These are phyloP conservation scores for Codiaeum variegatum DNA, from an alignment of 441 rosid genomes.

Conservation along the genomic window DNA sequence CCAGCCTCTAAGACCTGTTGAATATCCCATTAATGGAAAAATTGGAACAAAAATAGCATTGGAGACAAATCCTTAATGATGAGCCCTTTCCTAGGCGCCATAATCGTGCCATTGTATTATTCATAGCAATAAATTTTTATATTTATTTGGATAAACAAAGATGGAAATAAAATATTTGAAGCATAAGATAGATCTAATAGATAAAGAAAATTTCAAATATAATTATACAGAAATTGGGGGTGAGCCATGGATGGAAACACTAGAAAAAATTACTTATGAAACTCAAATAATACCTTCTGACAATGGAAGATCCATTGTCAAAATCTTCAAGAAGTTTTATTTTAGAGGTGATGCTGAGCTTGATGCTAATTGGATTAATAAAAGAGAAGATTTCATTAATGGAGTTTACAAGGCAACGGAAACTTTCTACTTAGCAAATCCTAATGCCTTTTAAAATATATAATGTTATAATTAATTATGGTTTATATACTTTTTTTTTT, in stretches of 20 bases:
- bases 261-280: not conserved
- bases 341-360: not conserved
- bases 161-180: not conserved
- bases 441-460: too few relatives aligned
- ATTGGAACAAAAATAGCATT: too few relatives aligned
- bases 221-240: not conserved
- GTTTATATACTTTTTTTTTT: too few relatives aligned
- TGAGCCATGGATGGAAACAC: not conserved
- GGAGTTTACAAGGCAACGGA: slow-evolving; percentile 29
- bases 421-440: slow-evolving; percentile 24
- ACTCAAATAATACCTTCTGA: not conserved
- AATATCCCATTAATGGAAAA: too few relatives aligned
- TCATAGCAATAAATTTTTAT: too few relatives aligned
- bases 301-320: slow-evolving; percentile 16
- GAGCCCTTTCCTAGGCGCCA: too few relatives aligned
- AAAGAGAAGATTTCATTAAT: slow-evolving; percentile 2
- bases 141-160: not conserved
- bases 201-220: not conserved
- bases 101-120: too few relatives aligned
- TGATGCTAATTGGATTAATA: slow-evolving; percentile 23
- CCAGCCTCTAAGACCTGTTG: too few relatives aligned
- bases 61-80: too few relatives aligned
- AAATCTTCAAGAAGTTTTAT: not conserved
- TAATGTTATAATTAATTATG: too few relatives aligned
- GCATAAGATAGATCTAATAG: not conserved